Conservation (phyloP, 2,329 filamentous ascomycete genomes). For the Thielaviopsis euricoi region DNA sequence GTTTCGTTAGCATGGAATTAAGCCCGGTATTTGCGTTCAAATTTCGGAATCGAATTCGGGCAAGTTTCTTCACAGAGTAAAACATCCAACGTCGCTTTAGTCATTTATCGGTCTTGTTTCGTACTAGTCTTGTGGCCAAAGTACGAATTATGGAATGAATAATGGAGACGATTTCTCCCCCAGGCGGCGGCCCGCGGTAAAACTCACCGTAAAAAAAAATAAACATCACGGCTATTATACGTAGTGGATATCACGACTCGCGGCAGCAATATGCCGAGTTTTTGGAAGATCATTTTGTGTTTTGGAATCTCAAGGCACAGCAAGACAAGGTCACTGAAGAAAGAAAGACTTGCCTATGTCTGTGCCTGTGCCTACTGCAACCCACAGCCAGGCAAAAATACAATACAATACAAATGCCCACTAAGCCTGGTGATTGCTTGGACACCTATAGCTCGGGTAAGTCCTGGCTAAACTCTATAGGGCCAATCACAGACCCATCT, state of each 20-base stretch:
- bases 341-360: background rate
- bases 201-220: background rate
- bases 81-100: background rate
- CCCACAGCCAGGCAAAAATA: background rate
- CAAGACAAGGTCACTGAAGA: background rate
- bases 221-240: background rate
- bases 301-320: background rate
- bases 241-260: background rate
- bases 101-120: background rate
- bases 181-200: background rate
- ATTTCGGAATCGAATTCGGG: no score
- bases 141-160: no score
- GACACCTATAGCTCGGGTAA: background rate
- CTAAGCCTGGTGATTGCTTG: background rate
- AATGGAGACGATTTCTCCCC: background rate
- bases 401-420: background rate
- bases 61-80: no score
- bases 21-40: background rate
- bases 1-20: background rate
- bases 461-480: background rate
- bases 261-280: background rate
- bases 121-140: background rate
- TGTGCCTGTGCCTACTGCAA: background rate
- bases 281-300: background rate
- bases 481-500: background rate